Percentiles rank a stretch among this genome's conserved stretches.
Conservation (phyloP, 768 basidiomycete genomes). For the Favolaschia claudopus region DNA sequence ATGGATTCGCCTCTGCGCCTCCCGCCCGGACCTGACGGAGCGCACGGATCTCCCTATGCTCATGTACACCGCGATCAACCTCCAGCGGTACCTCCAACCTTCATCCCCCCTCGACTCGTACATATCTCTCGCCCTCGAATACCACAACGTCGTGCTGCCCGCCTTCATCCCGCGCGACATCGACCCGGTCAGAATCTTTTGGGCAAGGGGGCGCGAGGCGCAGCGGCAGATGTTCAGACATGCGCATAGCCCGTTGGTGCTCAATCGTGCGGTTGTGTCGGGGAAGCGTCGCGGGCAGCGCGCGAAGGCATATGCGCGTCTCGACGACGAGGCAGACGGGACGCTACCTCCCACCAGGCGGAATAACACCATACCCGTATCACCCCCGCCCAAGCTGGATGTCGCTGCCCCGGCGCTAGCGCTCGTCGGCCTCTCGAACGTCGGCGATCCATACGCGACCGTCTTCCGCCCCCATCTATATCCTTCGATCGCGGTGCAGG, state of each 20-base stretch:
- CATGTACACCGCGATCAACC: constrained; percentile 67
- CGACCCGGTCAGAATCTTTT: constrained; percentile 48
- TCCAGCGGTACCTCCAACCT: constrained; percentile 50
- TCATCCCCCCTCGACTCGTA: constrained; percentile 45
- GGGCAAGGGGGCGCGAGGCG: constrained; percentile 58
- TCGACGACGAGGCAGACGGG: constrained; percentile 57
- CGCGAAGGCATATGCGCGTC: constrained; percentile 55
- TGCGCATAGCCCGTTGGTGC: constrained; percentile 52
- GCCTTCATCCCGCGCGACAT: constrained; percentile 49
- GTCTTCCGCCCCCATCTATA: constrained; percentile 57
- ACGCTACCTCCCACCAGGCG: constrained; percentile 30
- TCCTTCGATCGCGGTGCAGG: constrained; percentile 50
- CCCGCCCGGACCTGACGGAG: constrained; percentile 39
- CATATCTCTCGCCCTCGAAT: constrained; percentile 61
- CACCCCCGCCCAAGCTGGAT: neutral
- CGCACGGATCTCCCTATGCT: constrained; percentile 38
- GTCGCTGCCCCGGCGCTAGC: constrained; percentile 46
- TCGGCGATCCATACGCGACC: constrained; percentile 66
- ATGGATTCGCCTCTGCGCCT: constrained; percentile 49
- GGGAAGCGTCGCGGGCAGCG: constrained; percentile 50
- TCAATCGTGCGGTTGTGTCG: constrained; percentile 52
- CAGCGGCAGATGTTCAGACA: constrained; percentile 54
- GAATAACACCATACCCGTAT: constrained; percentile 23
- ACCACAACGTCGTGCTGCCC: constrained; percentile 66
- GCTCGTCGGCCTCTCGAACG: constrained; percentile 63